Evolutionary conservation across 2,329 filamentous ascomycete genomes (phyloP).

Genomic region (Ophiostoma sp.): DNA sequence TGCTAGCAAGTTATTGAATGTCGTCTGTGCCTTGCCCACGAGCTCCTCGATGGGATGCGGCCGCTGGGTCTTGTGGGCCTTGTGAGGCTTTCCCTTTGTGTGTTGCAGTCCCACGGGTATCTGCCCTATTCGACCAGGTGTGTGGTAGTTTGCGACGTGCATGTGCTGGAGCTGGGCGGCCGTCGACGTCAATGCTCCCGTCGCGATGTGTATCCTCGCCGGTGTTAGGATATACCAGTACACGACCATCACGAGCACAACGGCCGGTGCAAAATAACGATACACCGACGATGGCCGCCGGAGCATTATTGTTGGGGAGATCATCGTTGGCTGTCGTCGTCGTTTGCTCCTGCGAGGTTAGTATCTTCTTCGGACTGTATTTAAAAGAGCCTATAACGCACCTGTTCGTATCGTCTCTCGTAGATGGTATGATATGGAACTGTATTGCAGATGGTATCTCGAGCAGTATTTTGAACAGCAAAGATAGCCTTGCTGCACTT

Average conservation of each 20-base stretch:
- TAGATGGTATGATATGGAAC: background rate
- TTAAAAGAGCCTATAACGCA: background rate
- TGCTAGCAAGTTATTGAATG: conserved; percentile 39
- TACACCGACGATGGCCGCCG: conserved; percentile 8
- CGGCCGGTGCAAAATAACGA: conserved; percentile 7
- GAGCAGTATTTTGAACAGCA: background rate
- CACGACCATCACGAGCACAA: background rate
- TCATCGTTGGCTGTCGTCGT: background rate
- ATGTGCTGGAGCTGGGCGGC: background rate
- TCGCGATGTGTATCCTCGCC: too few species aligned
- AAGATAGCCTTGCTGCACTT: too few species aligned
- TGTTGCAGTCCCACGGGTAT: background rate
- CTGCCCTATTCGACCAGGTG: background rate
- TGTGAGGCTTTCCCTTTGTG: too few species aligned
- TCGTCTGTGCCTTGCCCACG: conserved; percentile 42
- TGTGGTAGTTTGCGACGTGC: background rate
- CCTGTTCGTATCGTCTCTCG: background rate
- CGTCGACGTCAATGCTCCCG: background rate
- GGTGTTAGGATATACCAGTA: conserved; percentile 5
- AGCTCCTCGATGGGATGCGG: conserved; percentile 49
- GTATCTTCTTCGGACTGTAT: background rate
- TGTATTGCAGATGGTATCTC: background rate
- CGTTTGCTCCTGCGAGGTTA: background rate
- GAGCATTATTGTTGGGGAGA: background rate
- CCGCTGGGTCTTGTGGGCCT: background rate